These are phyloP conservation scores for Leccinum ochraceum DNA, from an alignment of 768 basidiomycete species.

Conservation along the genomic window DNA sequence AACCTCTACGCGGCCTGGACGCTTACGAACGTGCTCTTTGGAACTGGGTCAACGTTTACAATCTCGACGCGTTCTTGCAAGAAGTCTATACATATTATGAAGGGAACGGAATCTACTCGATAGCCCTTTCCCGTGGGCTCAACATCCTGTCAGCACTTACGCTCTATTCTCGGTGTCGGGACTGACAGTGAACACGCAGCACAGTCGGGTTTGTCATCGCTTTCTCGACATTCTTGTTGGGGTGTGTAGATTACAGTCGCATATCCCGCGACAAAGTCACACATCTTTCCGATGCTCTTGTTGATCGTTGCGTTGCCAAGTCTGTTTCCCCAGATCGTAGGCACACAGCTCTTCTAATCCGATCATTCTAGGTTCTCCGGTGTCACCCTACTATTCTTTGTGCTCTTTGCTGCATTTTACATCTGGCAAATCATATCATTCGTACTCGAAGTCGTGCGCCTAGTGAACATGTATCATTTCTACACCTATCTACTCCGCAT, in stretches of 20 bases:
- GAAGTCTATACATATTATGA: slow-evolving; percentile 96
- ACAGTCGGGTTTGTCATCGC: slow-evolving; percentile 97
- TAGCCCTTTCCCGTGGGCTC: slow-evolving; percentile 85
- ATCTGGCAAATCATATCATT: slow-evolving; percentile 86
- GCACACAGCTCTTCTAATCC: slow-evolving; percentile 17
- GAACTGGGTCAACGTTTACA: slow-evolving; percentile 99
- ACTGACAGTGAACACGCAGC: slow-evolving; percentile 47
- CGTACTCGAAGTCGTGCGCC: slow-evolving; percentile 67
- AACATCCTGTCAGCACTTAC: slow-evolving; percentile 81
- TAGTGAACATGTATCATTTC: slow-evolving; percentile 94
- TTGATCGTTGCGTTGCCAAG: slow-evolving; percentile 84
- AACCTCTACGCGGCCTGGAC: slow-evolving; percentile 69
- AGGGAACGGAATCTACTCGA: slow-evolving; percentile 95
- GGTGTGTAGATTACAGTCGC: slow-evolving; percentile 90
- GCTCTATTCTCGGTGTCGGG: slow-evolving; percentile 15
- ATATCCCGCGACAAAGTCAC: slow-evolving; percentile 68
- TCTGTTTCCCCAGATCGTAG: slow-evolving; percentile 37
- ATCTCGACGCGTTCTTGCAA: slow-evolving; percentile 92
- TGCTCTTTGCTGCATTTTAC: slow-evolving; percentile 87
- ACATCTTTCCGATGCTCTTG: slow-evolving; percentile 77
- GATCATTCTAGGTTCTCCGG: slow-evolving; percentile 67
- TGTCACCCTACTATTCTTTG: slow-evolving; percentile 78
- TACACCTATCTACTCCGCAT: slow-evolving; percentile 93
- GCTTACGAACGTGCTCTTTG: slow-evolving; percentile 91
- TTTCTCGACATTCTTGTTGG: slow-evolving; percentile 96